Base-by-base conservation (phyloP, 352 stramenopile species). In the Phytophthora boehmeriae region DNA sequence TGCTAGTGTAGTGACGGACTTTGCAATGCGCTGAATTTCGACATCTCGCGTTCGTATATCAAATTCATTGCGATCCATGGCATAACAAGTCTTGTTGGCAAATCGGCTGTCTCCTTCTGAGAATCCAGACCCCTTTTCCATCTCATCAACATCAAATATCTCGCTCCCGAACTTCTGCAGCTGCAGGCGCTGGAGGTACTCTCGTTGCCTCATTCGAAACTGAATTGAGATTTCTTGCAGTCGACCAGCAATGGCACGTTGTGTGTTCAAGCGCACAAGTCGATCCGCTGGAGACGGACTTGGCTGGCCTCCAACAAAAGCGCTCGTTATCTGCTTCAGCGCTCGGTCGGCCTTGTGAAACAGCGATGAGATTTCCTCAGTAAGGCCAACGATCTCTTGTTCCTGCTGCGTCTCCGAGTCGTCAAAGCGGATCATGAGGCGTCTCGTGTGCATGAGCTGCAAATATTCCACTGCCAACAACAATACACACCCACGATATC, bases 401-500 rank as follows among this genome's bases (percentile, higher is more conserved):
- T 94, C 86, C 42, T 92, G 78, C 43, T 80, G 65, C 4, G 71
- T 67, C 51, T 94, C 86, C 0, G 76, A 71, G 36, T 88, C 69
- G 43, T 93, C 78, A 39, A 94, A 94, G 14, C 86, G 80, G 51
- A 94, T 89, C 86, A 94, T 93, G 8, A 94, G 73, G 9, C 86
- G 66, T 39, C 83, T 56, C 38, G 82, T 92, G 61, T 94, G 86
- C 20, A 94, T 54, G 42, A 92, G 66, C 59, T 93, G 81, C 28
- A 94, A 71, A 43, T 93, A 94, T 22, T 93, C 83, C 53, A 94
- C 86, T 94, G 30, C 9, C 48, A 19, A 10, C 34, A 34, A 11
- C 41, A 47, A 5, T 9, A 56, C 6, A 11, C 22, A 13, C 5
- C n/a, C 4, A 14, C 27, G 48, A 8, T 9, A 43, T n/a, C 10